Evolutionary conservation across 148 eudicot species (phyloP), one percentile per base, ranked within the genome.

Genomic region (Vaccinium macrocarpon): DNA sequence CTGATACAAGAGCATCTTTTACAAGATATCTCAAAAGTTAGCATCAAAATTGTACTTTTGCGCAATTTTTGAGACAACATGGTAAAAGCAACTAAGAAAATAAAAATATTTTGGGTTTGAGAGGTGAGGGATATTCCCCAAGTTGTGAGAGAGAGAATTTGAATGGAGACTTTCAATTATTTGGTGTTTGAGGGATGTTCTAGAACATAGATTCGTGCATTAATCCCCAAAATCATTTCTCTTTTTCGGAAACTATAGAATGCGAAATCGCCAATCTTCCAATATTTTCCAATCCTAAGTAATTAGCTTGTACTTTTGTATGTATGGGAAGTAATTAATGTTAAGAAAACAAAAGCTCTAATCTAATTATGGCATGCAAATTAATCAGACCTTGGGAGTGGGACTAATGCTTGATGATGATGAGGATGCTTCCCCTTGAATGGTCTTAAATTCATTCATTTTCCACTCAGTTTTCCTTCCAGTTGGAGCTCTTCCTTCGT

Each of bases 381-480:
- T 32, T 8, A 1, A 3, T n/a, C n/a, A 15, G 21, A 81, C 84
- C 84, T 55, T 81, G 70, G 85, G 23, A 78, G 66, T 18, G 18
- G 32, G 35, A 49, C 51, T 38, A 13, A 15, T 8, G 21, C 5
- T 74, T n/a, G 66, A 19, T 11, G 85, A 83, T 21, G 85, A 77
- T 42, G 84, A 74, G 12, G 85, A 83, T 21, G 71, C 46, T 42
- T 42, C 79, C 9, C 72, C 68, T 55, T 85, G 79, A 78, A 89
- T 38, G 73, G 90, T 88, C 52, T 82, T 88, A 51, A 89, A 94
- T 85, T 92, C 95, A 71, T 91, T 94, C 93, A 94, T 92, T 80
- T 94, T 94, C 97, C 97, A 94, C 2, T 86, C 79, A 21, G 95
- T 92, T 82, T 94, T 93, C 12, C 62, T 61, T 5, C 90, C 93